phyloP scores from a whole-genome alignment of 352 stramenopile genomes.

The Globisporangium nunn region DNA sequence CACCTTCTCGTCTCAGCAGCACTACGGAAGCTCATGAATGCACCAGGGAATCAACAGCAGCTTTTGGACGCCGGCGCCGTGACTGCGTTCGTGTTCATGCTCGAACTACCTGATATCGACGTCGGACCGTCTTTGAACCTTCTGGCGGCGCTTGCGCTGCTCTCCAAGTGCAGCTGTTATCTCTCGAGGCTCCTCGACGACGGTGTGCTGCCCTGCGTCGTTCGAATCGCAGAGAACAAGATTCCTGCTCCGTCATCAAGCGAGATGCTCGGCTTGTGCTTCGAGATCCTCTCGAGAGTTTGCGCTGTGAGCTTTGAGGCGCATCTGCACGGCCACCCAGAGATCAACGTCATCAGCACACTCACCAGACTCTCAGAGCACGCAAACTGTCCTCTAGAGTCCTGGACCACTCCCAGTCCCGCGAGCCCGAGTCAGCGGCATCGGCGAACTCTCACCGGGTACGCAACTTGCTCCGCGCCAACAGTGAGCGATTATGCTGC shows the following conservation, averaged over 20 bases:
- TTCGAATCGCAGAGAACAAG: slow-evolving; percentile 38
- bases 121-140: slow-evolving; percentile 35
- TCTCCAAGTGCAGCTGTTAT: slow-evolving; percentile 44
- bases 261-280: slow-evolving; percentile 46
- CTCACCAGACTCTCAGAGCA: slow-evolving; percentile 65
- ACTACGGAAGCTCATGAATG: slow-evolving; percentile 53
- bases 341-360: slow-evolving; percentile 70
- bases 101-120: slow-evolving; percentile 23
- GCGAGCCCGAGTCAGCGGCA: not conserved
- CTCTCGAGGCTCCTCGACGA: slow-evolving; percentile 36
- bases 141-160: slow-evolving; percentile 33
- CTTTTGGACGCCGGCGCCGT: slow-evolving; percentile 38
- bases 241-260: not conserved
- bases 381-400: not conserved
- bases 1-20: slow-evolving; percentile 38
- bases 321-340: slow-evolving; percentile 19
- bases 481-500: slow-evolving; percentile 29
- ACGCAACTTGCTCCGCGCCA: not conserved
- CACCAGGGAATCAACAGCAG: slow-evolving; percentile 47
- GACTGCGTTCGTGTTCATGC: slow-evolving; percentile 40
- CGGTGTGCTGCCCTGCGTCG: slow-evolving; percentile 41
- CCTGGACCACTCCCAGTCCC: not conserved
- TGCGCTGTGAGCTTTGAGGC: slow-evolving; percentile 56
- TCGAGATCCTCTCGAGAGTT: slow-evolving; percentile 69
- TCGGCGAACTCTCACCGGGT: not conserved